Base-by-base conservation (phyloP, 169 alveolate species). In the Eimeria acervulina region DNA sequence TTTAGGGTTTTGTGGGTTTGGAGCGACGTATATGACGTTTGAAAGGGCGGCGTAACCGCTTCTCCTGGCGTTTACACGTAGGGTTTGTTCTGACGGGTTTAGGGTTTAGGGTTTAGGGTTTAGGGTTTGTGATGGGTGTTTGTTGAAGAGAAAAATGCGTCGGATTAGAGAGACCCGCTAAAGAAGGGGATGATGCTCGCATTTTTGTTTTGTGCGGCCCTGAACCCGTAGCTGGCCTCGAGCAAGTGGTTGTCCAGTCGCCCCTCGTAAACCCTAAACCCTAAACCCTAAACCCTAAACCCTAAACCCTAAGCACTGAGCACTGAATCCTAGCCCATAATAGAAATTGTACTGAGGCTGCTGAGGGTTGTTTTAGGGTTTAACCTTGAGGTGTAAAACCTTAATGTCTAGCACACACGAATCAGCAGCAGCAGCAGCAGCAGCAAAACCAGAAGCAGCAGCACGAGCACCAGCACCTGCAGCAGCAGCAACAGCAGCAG, bases 171-270 rank as follows among this genome's bases (percentile, higher is more conserved):
- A 12, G 36, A 23, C 40, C 63, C 8, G 72, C 44, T 0, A 7
- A 47, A 36, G 95, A 96, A 83, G 83, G 96, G 19, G 95, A 97
- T 70, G 97, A 89, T 80, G 97, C 90, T 28, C 97, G 98, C 42
- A 97, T 97, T 33, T 97, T 97, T 97, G 97, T 84, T 28, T 87
- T 97, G 72, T 98, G 98, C 81, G 97, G 98, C 7, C 80, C 84
- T 61, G 97, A 97, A 47, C 95, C 98, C 42, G 59, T 97, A 33
- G 97, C 97, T 5, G 96, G 96, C 38, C 96, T 97, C 19, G 96
- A 94, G n/a, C 98, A 98, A 84, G 98, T 97, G 61, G 96, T 96
- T 26, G 97, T 95, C 12, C 90, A 70, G 61, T 26, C 76, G 90
- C 59, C 63, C 26, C 33, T 72, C 95, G 40, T 87, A 90, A 28